Evolutionary conservation across 495 filamentous ascomycete species (phyloP).

Genomic region (Bacidia gigantensis): DNA sequence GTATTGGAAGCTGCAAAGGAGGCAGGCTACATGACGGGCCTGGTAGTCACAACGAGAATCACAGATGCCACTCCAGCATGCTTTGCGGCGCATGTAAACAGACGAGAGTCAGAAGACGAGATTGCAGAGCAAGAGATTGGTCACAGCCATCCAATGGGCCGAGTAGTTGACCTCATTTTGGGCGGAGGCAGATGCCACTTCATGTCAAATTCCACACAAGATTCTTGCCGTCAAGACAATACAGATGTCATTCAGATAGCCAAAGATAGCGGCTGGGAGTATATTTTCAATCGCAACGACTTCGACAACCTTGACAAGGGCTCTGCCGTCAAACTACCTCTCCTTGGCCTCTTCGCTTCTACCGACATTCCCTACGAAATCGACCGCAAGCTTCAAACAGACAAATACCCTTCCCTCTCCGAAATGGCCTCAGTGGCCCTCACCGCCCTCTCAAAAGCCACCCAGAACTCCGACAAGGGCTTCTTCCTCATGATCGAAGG

Average conservation of each 20-base stretch:
- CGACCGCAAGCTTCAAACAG: slow-evolving; percentile 63
- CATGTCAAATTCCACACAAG: slow-evolving; percentile 59
- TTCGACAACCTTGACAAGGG: slow-evolving; percentile 68
- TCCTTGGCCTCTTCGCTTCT: slow-evolving; percentile 75
- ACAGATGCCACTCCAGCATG: slow-evolving; percentile 97
- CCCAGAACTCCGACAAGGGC: slow-evolving; percentile 70
- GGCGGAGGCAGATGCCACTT: slow-evolving; percentile 93
- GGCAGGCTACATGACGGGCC: slow-evolving; percentile 78
- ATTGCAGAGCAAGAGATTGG: slow-evolving; percentile 89
- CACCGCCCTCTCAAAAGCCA: slow-evolving; percentile 65
- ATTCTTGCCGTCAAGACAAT: slow-evolving; percentile 64
- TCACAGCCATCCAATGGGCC: slow-evolving; percentile 60
- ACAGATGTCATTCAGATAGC: slow-evolving; percentile 56
- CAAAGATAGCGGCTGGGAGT: slow-evolving; percentile 56
- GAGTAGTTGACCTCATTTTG: slow-evolving; percentile 78
- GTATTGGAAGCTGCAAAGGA: slow-evolving; percentile 89
- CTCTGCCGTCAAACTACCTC: slow-evolving; percentile 57
- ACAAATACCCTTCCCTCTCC: slow-evolving; percentile 74
- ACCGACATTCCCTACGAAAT: slow-evolving; percentile 85
- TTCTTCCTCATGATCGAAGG: slow-evolving; percentile 99
- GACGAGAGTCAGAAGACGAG: slow-evolving; percentile 65
- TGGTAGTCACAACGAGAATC: slow-evolving; percentile 90
- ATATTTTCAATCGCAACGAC: slow-evolving; percentile 53
- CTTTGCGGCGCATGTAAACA: slow-evolving; percentile 79
- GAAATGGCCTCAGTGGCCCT: slow-evolving; percentile 85